These are phyloP conservation scores for Mercurialis annua DNA, from an alignment of 345 rosid species.

Conservation along the genomic window DNA sequence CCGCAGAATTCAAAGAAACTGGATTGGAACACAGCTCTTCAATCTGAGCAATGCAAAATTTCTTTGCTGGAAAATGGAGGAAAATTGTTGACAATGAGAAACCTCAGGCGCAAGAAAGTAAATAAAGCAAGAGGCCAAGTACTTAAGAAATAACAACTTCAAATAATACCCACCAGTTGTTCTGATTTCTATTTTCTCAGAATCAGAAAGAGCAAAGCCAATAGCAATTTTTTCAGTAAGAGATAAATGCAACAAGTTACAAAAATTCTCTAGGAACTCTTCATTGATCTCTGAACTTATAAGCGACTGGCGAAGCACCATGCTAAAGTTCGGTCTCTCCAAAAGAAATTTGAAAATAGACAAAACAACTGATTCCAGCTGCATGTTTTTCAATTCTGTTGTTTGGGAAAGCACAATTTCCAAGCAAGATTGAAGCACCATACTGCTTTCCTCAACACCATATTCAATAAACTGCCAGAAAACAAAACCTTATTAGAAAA, in stretches of 20 bases:
- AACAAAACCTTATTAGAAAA: background rate
- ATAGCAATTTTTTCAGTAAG: conserved; percentile 58
- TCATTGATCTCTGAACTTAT: conserved; percentile 42
- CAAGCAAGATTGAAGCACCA: conserved; percentile 60
- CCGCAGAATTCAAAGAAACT: conserved; percentile 44
- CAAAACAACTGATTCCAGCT: conserved; percentile 45
- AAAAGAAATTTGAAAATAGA: conserved; percentile 50
- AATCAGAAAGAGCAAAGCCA: conserved; percentile 69
- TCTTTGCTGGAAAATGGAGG: conserved; percentile 50
- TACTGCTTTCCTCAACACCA: conserved; percentile 59
- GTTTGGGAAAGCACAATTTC: conserved; percentile 44
- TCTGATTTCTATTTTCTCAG: conserved; percentile 47
- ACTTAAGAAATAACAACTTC: background rate
- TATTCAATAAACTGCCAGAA: conserved; percentile 50
- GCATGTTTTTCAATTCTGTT: conserved; percentile 38
- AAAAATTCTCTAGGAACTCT: conserved; percentile 46
- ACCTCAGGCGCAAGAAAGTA: background rate
- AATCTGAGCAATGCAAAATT: conserved; percentile 58
- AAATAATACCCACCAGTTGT: conserved; percentile 45
- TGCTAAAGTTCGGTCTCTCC: conserved; percentile 53
- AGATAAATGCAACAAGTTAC: conserved; percentile 45
- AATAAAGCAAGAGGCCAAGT: conserved; percentile 1
- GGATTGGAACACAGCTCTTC: conserved; percentile 56
- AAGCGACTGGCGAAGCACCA: conserved; percentile 60
- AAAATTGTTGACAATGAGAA: background rate